phyloP scores from a whole-genome alignment of 352 stramenopile species.

The Blastocystis sp. region DNA sequence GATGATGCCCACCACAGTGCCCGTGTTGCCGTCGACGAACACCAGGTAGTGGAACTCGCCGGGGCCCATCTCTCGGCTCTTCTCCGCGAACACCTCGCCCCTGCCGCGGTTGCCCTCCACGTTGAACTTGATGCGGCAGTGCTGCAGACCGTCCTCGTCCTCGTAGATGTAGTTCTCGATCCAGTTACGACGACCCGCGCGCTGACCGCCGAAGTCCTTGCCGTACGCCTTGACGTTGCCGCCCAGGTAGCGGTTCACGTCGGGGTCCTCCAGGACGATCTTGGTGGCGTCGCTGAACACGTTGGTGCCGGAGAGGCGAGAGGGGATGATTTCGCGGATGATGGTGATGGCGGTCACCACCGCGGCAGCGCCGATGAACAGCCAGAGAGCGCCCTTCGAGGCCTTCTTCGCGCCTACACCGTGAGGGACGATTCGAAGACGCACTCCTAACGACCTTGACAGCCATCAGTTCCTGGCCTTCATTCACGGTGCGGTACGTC shows the following conservation, averaged over 20 bases:
- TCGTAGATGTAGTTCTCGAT: slow-evolving; percentile 75
- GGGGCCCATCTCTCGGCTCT: slow-evolving; percentile 75
- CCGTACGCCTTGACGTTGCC: slow-evolving; percentile 75
- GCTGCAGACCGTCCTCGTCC: slow-evolving; percentile 75
- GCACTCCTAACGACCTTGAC: slow-evolving; percentile 53
- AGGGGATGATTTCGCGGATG: slow-evolving; percentile 74
- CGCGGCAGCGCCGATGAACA: slow-evolving; percentile 70
- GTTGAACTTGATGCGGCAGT: slow-evolving; percentile 76
- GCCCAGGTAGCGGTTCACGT: slow-evolving; percentile 74
- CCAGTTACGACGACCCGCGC: slow-evolving; percentile 75
- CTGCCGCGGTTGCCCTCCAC: slow-evolving; percentile 75
- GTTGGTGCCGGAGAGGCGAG: slow-evolving; percentile 72
- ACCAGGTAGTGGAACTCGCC: slow-evolving; percentile 76
- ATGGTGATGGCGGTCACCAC: slow-evolving; percentile 75
- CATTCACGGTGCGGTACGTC: slow-evolving; percentile 65
- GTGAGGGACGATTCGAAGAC: not conserved
- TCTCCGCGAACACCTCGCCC: slow-evolving; percentile 75
- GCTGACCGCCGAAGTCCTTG: slow-evolving; percentile 72
- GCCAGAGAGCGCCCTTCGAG: slow-evolving; percentile 49
- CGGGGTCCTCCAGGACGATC: slow-evolving; percentile 71
- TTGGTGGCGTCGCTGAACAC: slow-evolving; percentile 75
- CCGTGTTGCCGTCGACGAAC: slow-evolving; percentile 71
- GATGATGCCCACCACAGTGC: slow-evolving; percentile 74
- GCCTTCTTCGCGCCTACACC: slow-evolving; percentile 66
- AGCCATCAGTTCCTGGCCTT: slow-evolving; percentile 69